phyloP scores from a whole-genome alignment of 2,329 filamentous ascomycete species.

The Coniella lustricola region DNA sequence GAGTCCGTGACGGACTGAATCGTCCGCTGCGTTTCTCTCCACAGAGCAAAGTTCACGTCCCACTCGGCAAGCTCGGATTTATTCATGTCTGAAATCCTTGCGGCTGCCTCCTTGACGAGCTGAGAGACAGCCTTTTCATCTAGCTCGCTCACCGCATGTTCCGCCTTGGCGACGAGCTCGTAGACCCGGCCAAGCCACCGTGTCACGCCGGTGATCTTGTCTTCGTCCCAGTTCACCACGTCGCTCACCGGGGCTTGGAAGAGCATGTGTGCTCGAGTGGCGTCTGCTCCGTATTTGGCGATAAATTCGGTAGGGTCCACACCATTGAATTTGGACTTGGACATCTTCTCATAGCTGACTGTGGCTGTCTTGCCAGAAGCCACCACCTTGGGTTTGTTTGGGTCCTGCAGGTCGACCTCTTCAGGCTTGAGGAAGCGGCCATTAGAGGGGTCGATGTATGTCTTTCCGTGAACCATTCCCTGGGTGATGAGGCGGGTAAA shows the following conservation, averaged over 20 bases:
- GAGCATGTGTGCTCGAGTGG: constrained; percentile 77
- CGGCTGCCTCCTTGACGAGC: constrained; percentile 11
- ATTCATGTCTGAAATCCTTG: constrained; percentile 25
- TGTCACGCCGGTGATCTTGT: constrained; percentile 72
- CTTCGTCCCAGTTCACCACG: constrained; percentile 80
- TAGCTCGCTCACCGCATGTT: constrained; percentile 27
- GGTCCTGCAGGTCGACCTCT: constrained; percentile 60
- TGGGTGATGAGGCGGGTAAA: constrained; percentile 80
- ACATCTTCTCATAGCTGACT: constrained; percentile 84
- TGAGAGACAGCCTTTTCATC: constrained; percentile 16
- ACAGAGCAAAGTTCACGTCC: constrained; percentile 45
- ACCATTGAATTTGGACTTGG: constrained; percentile 88
- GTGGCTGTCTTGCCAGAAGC: constrained; percentile 51
- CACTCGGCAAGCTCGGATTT: constrained; percentile 29
- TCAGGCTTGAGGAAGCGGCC: constrained; percentile 71
- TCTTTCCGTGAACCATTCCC: constrained; percentile 89
- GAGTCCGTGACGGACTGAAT: constrained; percentile 61
- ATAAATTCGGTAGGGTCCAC: constrained; percentile 74
- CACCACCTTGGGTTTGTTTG: constrained; percentile 52
- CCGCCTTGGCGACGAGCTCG: constrained; percentile 41
- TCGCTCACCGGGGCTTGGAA: constrained; percentile 83
- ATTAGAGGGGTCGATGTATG: constrained; percentile 65
- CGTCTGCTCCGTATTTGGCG: constrained; percentile 70
- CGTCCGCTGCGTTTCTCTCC: constrained; percentile 60
- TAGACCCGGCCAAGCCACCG: constrained; percentile 69